Base-by-base conservation (phyloP, 2,329 filamentous ascomycete genomes). In the Colletotrichum tanaceti region DNA sequence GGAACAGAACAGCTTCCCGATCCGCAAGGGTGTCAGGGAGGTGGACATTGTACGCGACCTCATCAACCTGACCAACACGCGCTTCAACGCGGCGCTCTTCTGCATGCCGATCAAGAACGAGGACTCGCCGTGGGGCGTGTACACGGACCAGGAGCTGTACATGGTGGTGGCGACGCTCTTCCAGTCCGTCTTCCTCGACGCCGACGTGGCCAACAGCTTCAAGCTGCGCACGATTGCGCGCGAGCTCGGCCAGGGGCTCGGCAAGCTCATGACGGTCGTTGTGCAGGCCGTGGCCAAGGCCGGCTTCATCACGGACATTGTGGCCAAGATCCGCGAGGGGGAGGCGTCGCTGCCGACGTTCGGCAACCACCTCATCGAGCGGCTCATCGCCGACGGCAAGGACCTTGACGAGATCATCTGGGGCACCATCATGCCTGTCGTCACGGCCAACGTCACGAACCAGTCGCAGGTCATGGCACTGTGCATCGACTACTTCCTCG, bases 401-500 rank as follows among this genome's bases (percentile, higher is more conserved):
- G 81, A 80, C 43, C 76, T 83, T 11, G 83, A 86, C 47, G 84
- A 89, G 57, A 82, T 87, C 44, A 85, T 87, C 9, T 88, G 83
- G 81, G 83, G 82, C 6, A 84, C 86, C 70, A 83, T 89, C 53
- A 75, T 89, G 71, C 87, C 88, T 2, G 85, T 86, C 2, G 84
- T 86, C 10, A 81, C 83, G 24, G 84, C 85, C 1, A 85, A 87
- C 74, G 82, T 87, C 2, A 86, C 87, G 11, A 89, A 86, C 73
- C 87, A 90, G 75, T 84, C 84, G 10, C 84, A 87, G 72, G 78
- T 87, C 68, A 86, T 89, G 72, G 82, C 84, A 1, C 85, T 89
- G 76, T 81, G 86, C 46, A 77, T 90, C 57, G 87, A 90, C 72
- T 90, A 85, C 77, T 90, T 88, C 74, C 81, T 90, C 11, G 80